A percentile compares a stretch with the other conserved stretches of the same genome.
phyloP scores from a whole-genome alignment of 2,329 filamentous ascomycete genomes.

The Pseudogymnoascus sp. region DNA sequence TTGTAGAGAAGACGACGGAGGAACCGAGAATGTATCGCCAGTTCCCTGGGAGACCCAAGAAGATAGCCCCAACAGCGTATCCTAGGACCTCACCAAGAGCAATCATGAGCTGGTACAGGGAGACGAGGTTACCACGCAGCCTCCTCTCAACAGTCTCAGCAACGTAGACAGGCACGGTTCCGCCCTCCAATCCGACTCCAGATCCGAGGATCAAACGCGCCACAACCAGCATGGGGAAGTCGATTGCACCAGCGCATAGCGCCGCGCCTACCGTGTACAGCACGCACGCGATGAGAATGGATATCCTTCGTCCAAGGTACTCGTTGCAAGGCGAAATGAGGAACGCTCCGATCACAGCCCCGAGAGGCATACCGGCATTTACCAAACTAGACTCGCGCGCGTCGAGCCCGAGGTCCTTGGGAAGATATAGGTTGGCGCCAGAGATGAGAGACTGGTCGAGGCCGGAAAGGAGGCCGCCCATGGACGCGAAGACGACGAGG shows the following conservation, averaged over 20 bases:
- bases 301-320: constrained; percentile 57
- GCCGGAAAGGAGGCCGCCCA: constrained; percentile 65
- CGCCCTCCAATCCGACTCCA: constrained; percentile 66
- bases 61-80: constrained; percentile 66
- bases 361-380: constrained; percentile 64
- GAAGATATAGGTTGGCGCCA: constrained; percentile 62
- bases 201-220: constrained; percentile 62
- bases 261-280: constrained; percentile 65
- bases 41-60: constrained; percentile 60
- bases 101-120: constrained; percentile 69
- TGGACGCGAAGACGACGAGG: constrained; percentile 60
- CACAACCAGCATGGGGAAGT: constrained; percentile 64
- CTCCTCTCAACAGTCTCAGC: constrained; percentile 63
- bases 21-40: constrained; percentile 70
- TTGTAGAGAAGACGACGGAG: constrained; percentile 62
- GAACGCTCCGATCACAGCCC: constrained; percentile 63
- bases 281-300: constrained; percentile 62
- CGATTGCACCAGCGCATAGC: constrained; percentile 59
- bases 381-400: constrained; percentile 56
- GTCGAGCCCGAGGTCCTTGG: constrained; percentile 48
- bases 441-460: constrained; percentile 68
- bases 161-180: constrained; percentile 68
- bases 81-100: constrained; percentile 67
- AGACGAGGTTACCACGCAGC: constrained; percentile 65
- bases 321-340: constrained; percentile 62